phyloP scores from a whole-genome alignment of 306 rosid species.

The Cyamopsis tetragonoloba region DNA sequence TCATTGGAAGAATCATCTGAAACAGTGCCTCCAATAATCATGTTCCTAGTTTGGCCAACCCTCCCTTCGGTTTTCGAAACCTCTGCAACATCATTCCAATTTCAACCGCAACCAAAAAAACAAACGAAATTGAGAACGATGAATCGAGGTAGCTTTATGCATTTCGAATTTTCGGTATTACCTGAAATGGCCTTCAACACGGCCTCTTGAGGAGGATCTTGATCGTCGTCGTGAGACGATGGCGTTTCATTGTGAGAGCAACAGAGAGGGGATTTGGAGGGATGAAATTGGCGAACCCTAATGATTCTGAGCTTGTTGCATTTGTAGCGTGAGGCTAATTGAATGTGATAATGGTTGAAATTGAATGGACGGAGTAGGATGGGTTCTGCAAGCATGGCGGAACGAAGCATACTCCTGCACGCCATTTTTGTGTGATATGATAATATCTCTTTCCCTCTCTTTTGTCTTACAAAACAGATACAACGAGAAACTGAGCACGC shows the following conservation, averaged over 20 bases:
- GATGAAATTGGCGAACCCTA: conserved; percentile 35
- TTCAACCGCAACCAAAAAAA: not conserved
- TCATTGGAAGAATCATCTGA: conserved; percentile 60
- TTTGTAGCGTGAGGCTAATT: conserved; percentile 27
- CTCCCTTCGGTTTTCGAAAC: conserved; percentile 76
- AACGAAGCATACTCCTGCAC: conserved; percentile 48
- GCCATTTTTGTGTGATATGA: conserved; percentile 48
- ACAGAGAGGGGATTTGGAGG: conserved; percentile 25
- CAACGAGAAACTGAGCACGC: no score
- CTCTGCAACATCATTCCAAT: conserved; percentile 40
- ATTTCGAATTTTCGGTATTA: conserved; percentile 10
- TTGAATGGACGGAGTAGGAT: conserved; percentile 36
- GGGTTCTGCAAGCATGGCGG: conserved; percentile 36
- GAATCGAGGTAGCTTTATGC: no score
- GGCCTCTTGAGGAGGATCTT: conserved; percentile 71
- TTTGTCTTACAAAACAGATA: no score
- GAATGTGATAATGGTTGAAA: not conserved
- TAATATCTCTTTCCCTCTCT: no score
- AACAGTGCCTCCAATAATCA: conserved; percentile 72
- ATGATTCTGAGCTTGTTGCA: not conserved
- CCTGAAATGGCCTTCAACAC: conserved; percentile 77
- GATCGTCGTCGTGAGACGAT: conserved; percentile 48
- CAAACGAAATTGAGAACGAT: not conserved
- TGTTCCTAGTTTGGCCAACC: conserved; percentile 69
- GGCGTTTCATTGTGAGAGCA: conserved; percentile 42